Base-by-base conservation (phyloP, 2,329 filamentous ascomycete species). In the Ophiostoma perfectum region DNA sequence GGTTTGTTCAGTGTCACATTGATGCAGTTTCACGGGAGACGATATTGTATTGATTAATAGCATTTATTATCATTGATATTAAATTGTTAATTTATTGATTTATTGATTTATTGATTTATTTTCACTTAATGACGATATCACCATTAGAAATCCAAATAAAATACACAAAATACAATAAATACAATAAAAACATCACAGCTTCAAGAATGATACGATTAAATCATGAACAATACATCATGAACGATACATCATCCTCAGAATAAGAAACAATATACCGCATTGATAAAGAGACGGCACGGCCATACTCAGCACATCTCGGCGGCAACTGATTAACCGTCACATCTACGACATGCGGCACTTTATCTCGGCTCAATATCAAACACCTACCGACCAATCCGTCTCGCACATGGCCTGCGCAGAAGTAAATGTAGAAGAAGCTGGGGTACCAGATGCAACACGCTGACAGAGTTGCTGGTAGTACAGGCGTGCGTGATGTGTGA, bases 401-500 rank as follows among this genome's bases (percentile, higher is more conserved):
- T 55, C 14, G 49, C 49, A 55, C 49, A 55, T 55, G 49, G 49
- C 18, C 49, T 14, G 27, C 18, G 49, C 47, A 52, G 49, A 27
- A 27, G 49, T 55, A 55, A 55, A 38, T 60, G 55, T 60, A 6
- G 55, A 60, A 38, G 52, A 12, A 36, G 55, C 18, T 60, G 18
- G 55, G 55, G 52, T 38, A 60, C 1, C 27, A 27, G 27, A 27
- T 27, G 27, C 27, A 27, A 27, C 27, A 27, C 27, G n/a, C 2
- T 27, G 27, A 27, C 27, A 27, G 27, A 27, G 27, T 27, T 27
- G 27, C 27, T 27, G 27, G 27, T 27, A 27, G 2, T 27, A 27
- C 11, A 14, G 52, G 11, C n/a, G 3, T 8, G 4, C 7, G 18
- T 27, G 3, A 2, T 4, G n/a, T 11, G 0, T 5, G 5, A 0